phyloP scores from a whole-genome alignment of 140 eudicot genomes.

The Anethum foeniculum region DNA sequence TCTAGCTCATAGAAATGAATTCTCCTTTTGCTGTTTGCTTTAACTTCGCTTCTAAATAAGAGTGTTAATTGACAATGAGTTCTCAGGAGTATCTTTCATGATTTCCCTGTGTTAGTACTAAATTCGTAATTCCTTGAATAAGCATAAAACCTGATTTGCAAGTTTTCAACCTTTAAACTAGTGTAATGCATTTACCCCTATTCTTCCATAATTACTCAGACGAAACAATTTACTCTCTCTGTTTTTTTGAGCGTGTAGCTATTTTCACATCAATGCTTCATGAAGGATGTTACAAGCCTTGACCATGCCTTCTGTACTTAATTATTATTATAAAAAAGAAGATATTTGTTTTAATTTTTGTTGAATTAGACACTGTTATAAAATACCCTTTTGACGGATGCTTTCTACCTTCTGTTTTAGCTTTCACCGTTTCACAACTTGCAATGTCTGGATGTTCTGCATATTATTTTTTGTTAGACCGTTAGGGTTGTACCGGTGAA shows the following conservation, averaged over 20 bases:
- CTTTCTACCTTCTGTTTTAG: neutral
- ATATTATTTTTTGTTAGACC: neutral
- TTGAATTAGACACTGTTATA: neutral
- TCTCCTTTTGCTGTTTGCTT: neutral
- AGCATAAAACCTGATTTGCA: neutral
- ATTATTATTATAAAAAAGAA: neutral
- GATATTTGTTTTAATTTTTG: neutral
- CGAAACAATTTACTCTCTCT: neutral
- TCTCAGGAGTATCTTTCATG: neutral
- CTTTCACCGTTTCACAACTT: neutral
- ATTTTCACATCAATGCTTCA: neutral
- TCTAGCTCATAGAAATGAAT: neutral
- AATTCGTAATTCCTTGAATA: neutral
- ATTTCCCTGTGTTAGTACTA: neutral
- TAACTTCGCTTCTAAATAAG: neutral
- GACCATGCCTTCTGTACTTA: neutral
- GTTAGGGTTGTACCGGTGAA: neutral
- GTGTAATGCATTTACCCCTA: too few relatives aligned
- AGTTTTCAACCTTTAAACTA: neutral
- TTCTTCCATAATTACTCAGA: neutral
- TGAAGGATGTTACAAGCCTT: neutral
- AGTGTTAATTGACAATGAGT: neutral
- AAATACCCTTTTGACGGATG: neutral
- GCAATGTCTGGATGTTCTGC: neutral
- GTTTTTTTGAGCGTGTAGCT: neutral